Percentiles rank a stretch among this genome's conserved stretches.
Evolutionary conservation across 148 eudicot genomes (phyloP).

Genomic region (Chenopodium berlandieri): DNA sequence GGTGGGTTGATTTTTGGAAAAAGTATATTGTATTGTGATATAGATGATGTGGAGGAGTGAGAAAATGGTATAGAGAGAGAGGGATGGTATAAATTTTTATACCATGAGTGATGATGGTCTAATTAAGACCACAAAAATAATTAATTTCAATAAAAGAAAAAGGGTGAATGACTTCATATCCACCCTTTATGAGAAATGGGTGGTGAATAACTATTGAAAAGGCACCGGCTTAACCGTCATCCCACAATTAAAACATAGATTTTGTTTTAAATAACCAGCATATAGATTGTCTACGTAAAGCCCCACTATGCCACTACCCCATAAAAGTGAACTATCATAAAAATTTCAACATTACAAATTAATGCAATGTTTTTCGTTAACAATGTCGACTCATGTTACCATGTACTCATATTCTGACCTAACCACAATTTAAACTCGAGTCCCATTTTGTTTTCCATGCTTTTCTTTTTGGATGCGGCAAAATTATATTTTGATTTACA

Average conservation of each 20-base stretch:
- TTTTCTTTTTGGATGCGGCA: too few relatives aligned
- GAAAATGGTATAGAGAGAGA: too few relatives aligned
- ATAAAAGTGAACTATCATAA: neutral
- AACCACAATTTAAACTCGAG: neutral
- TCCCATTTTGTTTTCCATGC: too few relatives aligned
- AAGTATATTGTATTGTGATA: too few relatives aligned
- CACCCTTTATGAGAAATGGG: neutral
- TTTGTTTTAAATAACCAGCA: neutral
- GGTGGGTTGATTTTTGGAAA: too few relatives aligned
- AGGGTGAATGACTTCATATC: neutral
- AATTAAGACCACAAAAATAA: neutral
- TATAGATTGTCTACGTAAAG: neutral
- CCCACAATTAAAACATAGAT: neutral
- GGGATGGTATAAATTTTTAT: too few relatives aligned
- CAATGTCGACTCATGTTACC: neutral
- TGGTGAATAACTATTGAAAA: neutral
- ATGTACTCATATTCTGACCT: neutral
- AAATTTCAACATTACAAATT: neutral
- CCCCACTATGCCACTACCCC: neutral
- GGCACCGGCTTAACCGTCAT: constrained; percentile 27
- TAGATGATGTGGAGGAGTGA: too few relatives aligned
- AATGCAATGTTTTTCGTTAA: neutral
- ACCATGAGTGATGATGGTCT: too few relatives aligned
- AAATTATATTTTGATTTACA: too few relatives aligned
- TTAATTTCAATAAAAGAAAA: too few relatives aligned